These are phyloP conservation scores for Mycena rebaudengoi DNA, from an alignment of 768 basidiomycete genomes.

Conservation along the genomic window DNA sequence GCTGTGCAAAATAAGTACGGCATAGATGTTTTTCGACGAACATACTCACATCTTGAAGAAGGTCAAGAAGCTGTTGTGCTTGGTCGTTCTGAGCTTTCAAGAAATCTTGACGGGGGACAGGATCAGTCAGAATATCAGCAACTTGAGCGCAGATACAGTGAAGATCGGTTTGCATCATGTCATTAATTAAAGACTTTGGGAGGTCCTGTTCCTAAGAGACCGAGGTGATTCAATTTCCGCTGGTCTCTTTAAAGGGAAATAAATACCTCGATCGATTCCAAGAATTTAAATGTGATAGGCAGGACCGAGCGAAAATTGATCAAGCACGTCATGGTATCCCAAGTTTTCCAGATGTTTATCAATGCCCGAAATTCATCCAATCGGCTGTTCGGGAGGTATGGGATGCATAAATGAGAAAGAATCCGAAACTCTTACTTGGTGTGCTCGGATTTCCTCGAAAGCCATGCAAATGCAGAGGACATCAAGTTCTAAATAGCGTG, in stretches of 20 bases:
- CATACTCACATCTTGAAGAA: conserved; percentile 27
- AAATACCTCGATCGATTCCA: conserved; percentile 13
- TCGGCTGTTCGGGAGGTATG: background rate
- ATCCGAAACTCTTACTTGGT: background rate
- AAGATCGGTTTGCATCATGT: conserved; percentile 20
- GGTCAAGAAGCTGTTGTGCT: conserved; percentile 30
- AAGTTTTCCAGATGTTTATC: conserved; percentile 16
- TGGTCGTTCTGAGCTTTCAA: conserved; percentile 9
- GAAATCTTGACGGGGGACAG: conserved; percentile 4
- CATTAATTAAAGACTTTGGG: conserved; percentile 19
- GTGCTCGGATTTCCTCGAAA: background rate
- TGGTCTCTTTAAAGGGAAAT: background rate
- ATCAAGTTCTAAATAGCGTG: conserved; percentile 5
- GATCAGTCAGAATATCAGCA: conserved; percentile 1
- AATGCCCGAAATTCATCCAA: conserved; percentile 8
- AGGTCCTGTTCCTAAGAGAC: conserved; percentile 4
- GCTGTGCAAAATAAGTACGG: conserved; percentile 1
- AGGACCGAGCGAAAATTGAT: conserved; percentile 22
- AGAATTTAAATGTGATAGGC: conserved; percentile 4
- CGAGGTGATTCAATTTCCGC: background rate
- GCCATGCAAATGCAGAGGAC: conserved; percentile 10
- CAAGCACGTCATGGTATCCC: conserved; percentile 16
- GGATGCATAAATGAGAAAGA: background rate
- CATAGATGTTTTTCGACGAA: background rate
- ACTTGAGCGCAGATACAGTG: conserved; percentile 22